Percentiles rank a stretch among this genome's conserved stretches.
phyloP scores from a whole-genome alignment of 1,139 yeast species.

The Yamadazyma songkhlaensis region DNA sequence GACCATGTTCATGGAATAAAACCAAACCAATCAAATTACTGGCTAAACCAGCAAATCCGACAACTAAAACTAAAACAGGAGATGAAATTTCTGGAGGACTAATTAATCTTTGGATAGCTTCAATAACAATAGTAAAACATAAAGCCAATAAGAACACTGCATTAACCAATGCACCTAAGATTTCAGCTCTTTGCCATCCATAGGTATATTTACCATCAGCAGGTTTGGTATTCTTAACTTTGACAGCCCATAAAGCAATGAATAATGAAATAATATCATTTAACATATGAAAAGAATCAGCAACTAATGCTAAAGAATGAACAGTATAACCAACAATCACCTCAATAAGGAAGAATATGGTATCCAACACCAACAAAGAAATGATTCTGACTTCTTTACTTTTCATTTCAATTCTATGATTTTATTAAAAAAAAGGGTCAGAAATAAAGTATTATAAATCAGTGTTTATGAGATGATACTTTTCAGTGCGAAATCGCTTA shows the following conservation, averaged over 20 bases:
- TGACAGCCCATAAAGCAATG: slow-evolving; percentile 96
- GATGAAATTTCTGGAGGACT: slow-evolving; percentile 76
- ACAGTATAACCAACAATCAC: slow-evolving; percentile 83
- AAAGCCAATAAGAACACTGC: slow-evolving; percentile 91
- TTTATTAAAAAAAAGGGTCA: too few relatives aligned
- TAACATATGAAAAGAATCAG: slow-evolving; percentile 97
- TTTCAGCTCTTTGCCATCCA: slow-evolving; percentile 97
- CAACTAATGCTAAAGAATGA: slow-evolving; percentile 87
- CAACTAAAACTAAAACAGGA: slow-evolving; percentile 76
- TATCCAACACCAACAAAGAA: slow-evolving; percentile 71
- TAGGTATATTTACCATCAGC: slow-evolving; percentile 90
- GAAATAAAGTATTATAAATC: too few relatives aligned
- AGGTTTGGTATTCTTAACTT: slow-evolving; percentile 75
- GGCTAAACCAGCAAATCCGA: slow-evolving; percentile 77
- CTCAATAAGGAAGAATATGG: slow-evolving; percentile 81
- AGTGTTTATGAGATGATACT: background rate
- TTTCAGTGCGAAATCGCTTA: too few relatives aligned
- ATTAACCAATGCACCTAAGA: slow-evolving; percentile 87
- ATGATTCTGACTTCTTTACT: slow-evolving; percentile 74
- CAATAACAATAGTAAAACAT: slow-evolving; percentile 88
- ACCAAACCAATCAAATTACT: slow-evolving; percentile 83
- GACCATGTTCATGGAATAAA: slow-evolving; percentile 90
- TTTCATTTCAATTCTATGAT: slow-evolving; percentile 20
- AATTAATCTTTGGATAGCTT: slow-evolving; percentile 86
- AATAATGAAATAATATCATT: slow-evolving; percentile 88